Conservation (phyloP, 345 rosid species). For the Luvunga scandens region DNA sequence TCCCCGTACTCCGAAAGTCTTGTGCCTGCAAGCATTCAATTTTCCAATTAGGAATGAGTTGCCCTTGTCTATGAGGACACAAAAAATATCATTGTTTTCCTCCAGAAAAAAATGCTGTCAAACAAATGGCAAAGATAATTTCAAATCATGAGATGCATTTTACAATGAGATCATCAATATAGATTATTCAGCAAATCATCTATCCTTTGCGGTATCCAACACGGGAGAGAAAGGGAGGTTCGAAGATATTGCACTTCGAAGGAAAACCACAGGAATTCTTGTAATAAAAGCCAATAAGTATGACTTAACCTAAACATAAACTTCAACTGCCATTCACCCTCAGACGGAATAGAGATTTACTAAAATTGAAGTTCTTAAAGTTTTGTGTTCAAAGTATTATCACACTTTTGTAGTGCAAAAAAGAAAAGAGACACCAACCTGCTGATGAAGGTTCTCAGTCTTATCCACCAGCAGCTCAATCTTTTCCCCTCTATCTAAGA, state of each 20-base stretch:
- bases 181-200: background rate
- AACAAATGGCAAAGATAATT: background rate
- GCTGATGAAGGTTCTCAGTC: constrained; percentile 41
- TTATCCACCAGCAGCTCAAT: constrained; percentile 47
- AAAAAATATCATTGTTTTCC: background rate
- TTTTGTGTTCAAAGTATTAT: background rate
- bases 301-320: background rate
- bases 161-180: background rate
- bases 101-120: background rate
- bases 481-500: constrained; percentile 45
- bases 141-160: background rate
- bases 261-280: background rate
- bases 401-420: background rate
- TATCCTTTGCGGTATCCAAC: background rate
- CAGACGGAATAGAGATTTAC: background rate
- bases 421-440: constrained; percentile 25
- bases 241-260: background rate
- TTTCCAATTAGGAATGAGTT: background rate
- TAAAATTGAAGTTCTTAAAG: background rate
- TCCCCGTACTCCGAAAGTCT: constrained; percentile 34
- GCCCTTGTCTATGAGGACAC: background rate
- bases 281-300: background rate
- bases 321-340: background rate
- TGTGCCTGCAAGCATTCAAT: constrained; percentile 30
- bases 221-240: background rate